Percentiles rank a stretch among this genome's conserved stretches.
phyloP scores from a whole-genome alignment of 306 rosid genomes.

The Gleditsia sinensis region DNA sequence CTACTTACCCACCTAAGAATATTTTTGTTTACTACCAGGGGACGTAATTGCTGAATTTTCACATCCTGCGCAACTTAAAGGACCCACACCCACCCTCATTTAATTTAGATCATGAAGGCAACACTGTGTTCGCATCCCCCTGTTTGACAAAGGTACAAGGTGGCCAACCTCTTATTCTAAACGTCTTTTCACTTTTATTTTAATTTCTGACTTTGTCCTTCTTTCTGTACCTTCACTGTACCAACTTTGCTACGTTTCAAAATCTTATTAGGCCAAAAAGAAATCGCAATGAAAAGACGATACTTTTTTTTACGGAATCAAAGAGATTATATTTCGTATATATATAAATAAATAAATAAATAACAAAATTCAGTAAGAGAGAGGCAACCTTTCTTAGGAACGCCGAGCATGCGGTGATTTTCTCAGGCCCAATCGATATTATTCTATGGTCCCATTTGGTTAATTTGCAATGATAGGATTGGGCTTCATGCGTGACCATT shows the following conservation, averaged over 20 bases:
- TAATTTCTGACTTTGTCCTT: too few relatives aligned
- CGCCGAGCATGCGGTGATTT: too few relatives aligned
- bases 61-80: background rate
- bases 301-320: too few relatives aligned
- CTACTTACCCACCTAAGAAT: background rate
- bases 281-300: too few relatives aligned
- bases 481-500: background rate
- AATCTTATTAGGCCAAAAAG: background rate
- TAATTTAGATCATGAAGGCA: background rate
- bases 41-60: background rate
- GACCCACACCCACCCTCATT: background rate
- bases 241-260: background rate
- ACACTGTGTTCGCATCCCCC: background rate
- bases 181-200: background rate
- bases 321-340: too few relatives aligned
- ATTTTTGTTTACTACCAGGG: background rate
- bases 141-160: background rate
- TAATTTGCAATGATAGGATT: too few relatives aligned
- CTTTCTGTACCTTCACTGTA: background rate
- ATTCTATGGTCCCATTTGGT: too few relatives aligned
- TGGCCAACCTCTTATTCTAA: background rate
- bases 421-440: too few relatives aligned
- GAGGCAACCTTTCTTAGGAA: too few relatives aligned
- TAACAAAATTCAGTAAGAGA: too few relatives aligned
- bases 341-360: too few relatives aligned